Conservation (phyloP, 176 grass and related monocot species). For the Triticum aestivum region DNA sequence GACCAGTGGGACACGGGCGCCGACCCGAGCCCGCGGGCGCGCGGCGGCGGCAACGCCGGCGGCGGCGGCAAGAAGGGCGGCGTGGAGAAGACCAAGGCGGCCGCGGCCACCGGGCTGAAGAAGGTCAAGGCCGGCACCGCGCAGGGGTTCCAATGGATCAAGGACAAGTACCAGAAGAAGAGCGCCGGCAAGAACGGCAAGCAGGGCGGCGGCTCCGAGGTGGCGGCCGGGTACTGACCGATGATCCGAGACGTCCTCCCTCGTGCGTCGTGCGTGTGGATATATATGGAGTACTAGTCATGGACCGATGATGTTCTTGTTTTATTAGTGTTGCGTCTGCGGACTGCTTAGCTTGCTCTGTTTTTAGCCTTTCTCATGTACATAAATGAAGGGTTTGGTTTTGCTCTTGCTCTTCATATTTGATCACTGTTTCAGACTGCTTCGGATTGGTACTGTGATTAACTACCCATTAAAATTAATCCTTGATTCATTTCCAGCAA, state of each 20-base stretch:
- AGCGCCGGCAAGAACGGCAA: not conserved
- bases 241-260: not conserved
- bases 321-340: not conserved
- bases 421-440: not conserved
- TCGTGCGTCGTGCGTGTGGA: too few species aligned
- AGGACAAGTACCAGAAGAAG: constrained; percentile 68
- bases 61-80: not conserved
- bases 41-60: not conserved
- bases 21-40: constrained; percentile 27
- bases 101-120: constrained; percentile 53
- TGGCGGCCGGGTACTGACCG: constrained; percentile 21
- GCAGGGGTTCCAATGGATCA: constrained; percentile 80
- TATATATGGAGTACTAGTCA: not conserved
- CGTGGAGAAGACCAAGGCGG: constrained; percentile 62
- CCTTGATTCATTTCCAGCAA: too few species aligned
- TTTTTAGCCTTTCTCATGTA: not conserved
- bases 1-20: constrained; percentile 86
- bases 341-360: not conserved
- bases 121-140: constrained; percentile 78
- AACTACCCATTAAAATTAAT: too few species aligned
- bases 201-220: constrained; percentile 28
- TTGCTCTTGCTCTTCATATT: not conserved
- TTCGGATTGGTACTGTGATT: not conserved
- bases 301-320: not conserved
- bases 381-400: not conserved